These are phyloP conservation scores for Metschnikowia drakensbergensis DNA, from an alignment of 805 yeast genomes.

Conservation along the genomic window DNA sequence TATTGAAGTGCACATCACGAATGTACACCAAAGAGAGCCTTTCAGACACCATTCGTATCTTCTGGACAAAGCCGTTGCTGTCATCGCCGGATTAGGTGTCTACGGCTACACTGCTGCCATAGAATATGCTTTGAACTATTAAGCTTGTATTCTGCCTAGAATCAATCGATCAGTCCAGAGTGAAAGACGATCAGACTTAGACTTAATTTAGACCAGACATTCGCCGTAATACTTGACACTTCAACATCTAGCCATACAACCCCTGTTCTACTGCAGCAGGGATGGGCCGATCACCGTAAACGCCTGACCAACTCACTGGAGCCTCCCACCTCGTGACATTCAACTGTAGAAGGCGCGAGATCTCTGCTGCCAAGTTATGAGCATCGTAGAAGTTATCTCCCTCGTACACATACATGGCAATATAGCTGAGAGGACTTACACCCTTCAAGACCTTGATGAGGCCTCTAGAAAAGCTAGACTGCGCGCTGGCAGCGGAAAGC, in stretches of 20 bases:
- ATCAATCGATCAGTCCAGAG: not conserved
- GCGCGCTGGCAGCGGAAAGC: slow-evolving; percentile 8
- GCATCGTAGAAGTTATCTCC: slow-evolving; percentile 87
- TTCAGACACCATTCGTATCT: slow-evolving; percentile 49
- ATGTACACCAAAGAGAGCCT: slow-evolving; percentile 49
- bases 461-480: slow-evolving; percentile 13
- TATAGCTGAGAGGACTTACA: slow-evolving; percentile 29
- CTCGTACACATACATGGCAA: slow-evolving; percentile 72
- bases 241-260: slow-evolving; percentile 47
- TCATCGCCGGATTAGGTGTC: slow-evolving; percentile 40
- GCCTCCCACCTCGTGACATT: slow-evolving; percentile 33
- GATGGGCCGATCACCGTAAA: slow-evolving; percentile 69
- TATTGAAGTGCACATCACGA: slow-evolving; percentile 49
- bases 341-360: slow-evolving; percentile 26
- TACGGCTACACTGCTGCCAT: slow-evolving; percentile 41
- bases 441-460: slow-evolving; percentile 12
- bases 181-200: not conserved
- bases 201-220: not conserved
- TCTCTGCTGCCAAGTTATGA: slow-evolving; percentile 40
- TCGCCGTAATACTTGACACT: not conserved
- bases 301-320: slow-evolving; percentile 83
- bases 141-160: not conserved
- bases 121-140: slow-evolving; percentile 39
- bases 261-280: slow-evolving; percentile 76
- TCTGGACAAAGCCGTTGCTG: slow-evolving; percentile 47